Evolutionary conservation across 2,329 filamentous ascomycete species (phyloP), one percentile per base, ranked within the genome.

Genomic region (Dactylonectria estremocensis): DNA sequence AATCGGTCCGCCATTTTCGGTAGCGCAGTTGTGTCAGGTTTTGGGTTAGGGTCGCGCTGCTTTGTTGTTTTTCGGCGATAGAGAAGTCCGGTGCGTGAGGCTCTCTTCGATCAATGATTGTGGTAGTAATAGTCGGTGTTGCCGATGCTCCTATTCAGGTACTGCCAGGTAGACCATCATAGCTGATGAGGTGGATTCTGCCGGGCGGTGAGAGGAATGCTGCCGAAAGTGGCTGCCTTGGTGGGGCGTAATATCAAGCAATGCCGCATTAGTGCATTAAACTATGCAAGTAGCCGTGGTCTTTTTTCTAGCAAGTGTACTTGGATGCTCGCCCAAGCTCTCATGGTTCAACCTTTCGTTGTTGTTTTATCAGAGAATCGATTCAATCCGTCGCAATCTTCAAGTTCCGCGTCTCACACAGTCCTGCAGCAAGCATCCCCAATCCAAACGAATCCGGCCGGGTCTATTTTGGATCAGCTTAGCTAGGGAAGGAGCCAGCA

Each of bases 1-100:
- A 95, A 95, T 77, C 92, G 86, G 82, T 94, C 92, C 55, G 92
- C 92, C 92, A 95, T 95, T 50, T 77, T 83, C 13, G 56, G 56
- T 57, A 69, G 53, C 53, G 52, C 52, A 22, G 22, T 22, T 50
- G 24, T 37, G 61, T 16, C 33, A 5, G 43, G 54, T 56, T 40
- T 45, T 22, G 35, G 43, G 40, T 55, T 16, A n/a, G 22, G 50
- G 35, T 66, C 54, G 57, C 37, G 31, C 35, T 20, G 57, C 28
- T 54, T 31, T 55, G 22, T 28, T 11, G 14, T 13, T 16, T 35
- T 40, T 48, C 22, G 49, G 33, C n/a, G 54, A 48, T 59, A 56
- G 59, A 52, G 8, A 31, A n/a, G 35, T 61, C 52, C 16, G 55
- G 43, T 66, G 55, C 46, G 64, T 50, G 52, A 53, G 53, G 63